phyloP scores from a whole-genome alignment of 148 eudicot species.

The Polygonum aviculare region DNA sequence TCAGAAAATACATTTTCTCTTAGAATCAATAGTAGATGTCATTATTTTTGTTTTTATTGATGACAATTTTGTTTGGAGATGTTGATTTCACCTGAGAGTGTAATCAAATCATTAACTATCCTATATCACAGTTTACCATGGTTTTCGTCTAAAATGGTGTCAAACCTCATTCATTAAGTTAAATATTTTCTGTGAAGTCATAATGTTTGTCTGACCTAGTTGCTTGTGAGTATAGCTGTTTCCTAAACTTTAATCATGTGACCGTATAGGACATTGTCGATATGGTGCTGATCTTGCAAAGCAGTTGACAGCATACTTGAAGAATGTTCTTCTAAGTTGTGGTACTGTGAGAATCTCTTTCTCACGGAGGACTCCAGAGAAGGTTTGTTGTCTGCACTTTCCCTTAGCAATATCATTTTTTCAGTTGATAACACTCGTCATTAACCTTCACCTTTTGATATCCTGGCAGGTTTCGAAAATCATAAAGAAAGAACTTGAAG shows the following conservation, averaged over 20 bases:
- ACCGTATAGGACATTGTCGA: constrained; percentile 59
- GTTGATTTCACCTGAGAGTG: not conserved
- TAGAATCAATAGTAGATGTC: not conserved
- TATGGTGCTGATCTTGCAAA: constrained; percentile 83
- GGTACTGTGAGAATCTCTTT: constrained; percentile 91
- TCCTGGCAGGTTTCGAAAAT: constrained; percentile 46
- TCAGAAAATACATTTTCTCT: not conserved
- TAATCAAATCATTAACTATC: not conserved
- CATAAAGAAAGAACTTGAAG: constrained; percentile 65
- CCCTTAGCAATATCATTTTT: not conserved
- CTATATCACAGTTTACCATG: not conserved
- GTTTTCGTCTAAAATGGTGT: not conserved
- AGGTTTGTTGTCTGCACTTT: constrained; percentile 36
- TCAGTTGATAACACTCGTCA: not conserved
- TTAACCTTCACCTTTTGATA: constrained; percentile 1
- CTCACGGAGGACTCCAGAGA: constrained; percentile 87
- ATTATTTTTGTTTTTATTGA: not conserved
- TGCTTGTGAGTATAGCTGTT: not conserved
- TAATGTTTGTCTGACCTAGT: not conserved
- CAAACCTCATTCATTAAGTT: not conserved
- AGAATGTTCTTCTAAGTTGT: constrained; percentile 64
- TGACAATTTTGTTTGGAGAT: not conserved
- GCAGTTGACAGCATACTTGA: constrained; percentile 59
- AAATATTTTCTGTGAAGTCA: not conserved
- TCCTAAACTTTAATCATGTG: not conserved